These are phyloP conservation scores for Trapa bicornis DNA, from an alignment of 345 rosid species.

Conservation along the genomic window DNA sequence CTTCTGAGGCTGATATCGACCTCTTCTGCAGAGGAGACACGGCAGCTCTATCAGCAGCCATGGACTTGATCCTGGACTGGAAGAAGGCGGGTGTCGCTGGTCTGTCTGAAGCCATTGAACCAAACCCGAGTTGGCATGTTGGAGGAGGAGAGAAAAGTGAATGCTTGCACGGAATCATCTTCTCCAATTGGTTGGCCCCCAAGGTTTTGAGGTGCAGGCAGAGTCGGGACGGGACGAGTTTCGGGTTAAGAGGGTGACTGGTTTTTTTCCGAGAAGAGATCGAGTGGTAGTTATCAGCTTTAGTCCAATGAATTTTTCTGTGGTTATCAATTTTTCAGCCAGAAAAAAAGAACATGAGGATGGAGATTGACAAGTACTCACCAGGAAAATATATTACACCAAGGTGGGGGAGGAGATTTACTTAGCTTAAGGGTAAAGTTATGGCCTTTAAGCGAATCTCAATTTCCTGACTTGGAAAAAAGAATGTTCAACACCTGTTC, in stretches of 20 bases:
- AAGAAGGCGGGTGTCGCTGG: not conserved
- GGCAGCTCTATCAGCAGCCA: conserved; percentile 17
- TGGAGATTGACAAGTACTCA: not conserved
- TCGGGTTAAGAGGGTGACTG: not conserved
- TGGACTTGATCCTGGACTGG: conserved; percentile 14
- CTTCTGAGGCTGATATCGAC: conserved; percentile 43
- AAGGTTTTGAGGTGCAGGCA: not conserved
- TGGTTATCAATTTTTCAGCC: not conserved
- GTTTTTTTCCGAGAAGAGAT: not conserved
- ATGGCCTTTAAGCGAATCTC: not conserved
- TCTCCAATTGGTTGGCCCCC: not conserved
- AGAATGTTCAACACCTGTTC: conserved; percentile 38
- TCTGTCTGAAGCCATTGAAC: not conserved
- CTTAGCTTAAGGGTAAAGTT: not conserved
- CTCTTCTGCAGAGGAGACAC: conserved; percentile 25
- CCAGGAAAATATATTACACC: not conserved
- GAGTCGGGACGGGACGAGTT: not conserved
- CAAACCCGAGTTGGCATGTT: not conserved
- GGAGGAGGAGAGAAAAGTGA: not conserved
- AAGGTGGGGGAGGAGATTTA: not conserved
- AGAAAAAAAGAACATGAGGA: not conserved
- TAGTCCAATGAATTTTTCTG: not conserved
- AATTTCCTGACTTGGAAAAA: not conserved
- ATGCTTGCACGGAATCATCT: conserved; percentile 6
- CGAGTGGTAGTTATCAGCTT: not conserved